Evolutionary conservation across 352 stramenopile species (phyloP), one percentile per base, ranked within the genome.

Genomic region (Peronospora belbahrii): DNA sequence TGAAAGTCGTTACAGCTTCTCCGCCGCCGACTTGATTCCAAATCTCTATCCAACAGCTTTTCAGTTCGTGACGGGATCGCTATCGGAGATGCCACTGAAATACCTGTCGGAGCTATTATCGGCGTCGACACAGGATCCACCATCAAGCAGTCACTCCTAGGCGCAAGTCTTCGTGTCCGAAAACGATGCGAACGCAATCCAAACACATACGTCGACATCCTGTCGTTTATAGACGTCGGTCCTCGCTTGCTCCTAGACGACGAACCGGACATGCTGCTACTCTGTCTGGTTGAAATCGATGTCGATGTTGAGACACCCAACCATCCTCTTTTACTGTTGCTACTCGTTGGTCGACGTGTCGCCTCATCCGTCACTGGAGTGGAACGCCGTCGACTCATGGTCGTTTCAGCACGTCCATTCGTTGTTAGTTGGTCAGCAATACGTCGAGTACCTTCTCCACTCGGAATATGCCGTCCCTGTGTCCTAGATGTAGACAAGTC

Each of bases 51-150:
- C 11, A 23, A 38, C 33, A 48, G 7, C 6, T 64, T 61, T 1
- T 56, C 53, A 3, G 11, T n/a, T 30, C 23, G 32, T 8, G 46
- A 52, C 22, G 50, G 42, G 25, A 61, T 59, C 8, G 43, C 36
- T 6, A 27, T 56, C 8, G 43, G 48, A 11, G 43, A 56, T 4
- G 42, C 28, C 3, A 39, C 41, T 0, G 34, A 51, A 8, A 49
- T 31, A 0, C 51, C 44, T 7, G 43, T 76, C 8, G 74, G 77
- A 46, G 86, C 86, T 54, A 76, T 51, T 34, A 88, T 86, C 9
- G 74, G 77, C 10, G 72, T 65, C 17, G 77, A 85, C 40, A 76
- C 49, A 14, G 51, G 65, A 18, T 74, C 65, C 13, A 70, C 59
- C 1, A 69, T 14, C 35, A 47, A 24, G 6, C 65, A 2, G 3